Evolutionary conservation across 208 protist genomes (phyloP), one percentile per base, ranked within the genome.

Genomic region (Angomonas deanei): DNA sequence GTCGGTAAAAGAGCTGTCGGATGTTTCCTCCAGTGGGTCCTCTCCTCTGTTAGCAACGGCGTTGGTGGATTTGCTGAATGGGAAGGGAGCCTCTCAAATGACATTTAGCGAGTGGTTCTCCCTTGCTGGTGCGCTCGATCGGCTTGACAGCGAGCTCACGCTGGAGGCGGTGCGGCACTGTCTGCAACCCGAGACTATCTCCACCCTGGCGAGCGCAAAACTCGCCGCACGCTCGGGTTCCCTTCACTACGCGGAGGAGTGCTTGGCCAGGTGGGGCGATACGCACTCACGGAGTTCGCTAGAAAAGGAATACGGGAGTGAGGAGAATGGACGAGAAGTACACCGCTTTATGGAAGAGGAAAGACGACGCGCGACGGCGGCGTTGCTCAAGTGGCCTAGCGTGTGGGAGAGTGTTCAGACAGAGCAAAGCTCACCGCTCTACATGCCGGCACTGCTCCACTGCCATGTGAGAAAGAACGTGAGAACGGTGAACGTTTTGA

Each of bases 381-480:
- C 55, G 2, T 24, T 60, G 55, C 33, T 60, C 32, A 27, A 46
- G 33, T 60, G 55, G 55, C 23, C 55, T 1, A 32, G 19, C 36
- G 33, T 47, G 55, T 60, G 55, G 55, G 31, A 60, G 3, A n/a
- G 1, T 10, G 55, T 24, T 19, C 8, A 48, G 6, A 19, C 17
- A 24, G 6, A 26, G 13, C 55, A 26, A 17, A 23, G 23, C 19
- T 30, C 36, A 4, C 3, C 55, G 10, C 34, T 60, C 19, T 28
- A 48, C 2, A 19, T 60, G 17, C 55, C 55, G 4, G 55, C 55
- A 17, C 31, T 32, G 11, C 33, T 60, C 21, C 55, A 32, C 33
- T 60, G 55, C 21, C 31, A n/a, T n/a, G n/a, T n/a, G n/a, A n/a
- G n/a, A n/a, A n/a, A n/a, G n/a, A n/a, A n/a, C n/a, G n/a, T n/a